Base-by-base conservation (phyloP, 163 green algal genomes). In the Prototheca wickerhamii region DNA sequence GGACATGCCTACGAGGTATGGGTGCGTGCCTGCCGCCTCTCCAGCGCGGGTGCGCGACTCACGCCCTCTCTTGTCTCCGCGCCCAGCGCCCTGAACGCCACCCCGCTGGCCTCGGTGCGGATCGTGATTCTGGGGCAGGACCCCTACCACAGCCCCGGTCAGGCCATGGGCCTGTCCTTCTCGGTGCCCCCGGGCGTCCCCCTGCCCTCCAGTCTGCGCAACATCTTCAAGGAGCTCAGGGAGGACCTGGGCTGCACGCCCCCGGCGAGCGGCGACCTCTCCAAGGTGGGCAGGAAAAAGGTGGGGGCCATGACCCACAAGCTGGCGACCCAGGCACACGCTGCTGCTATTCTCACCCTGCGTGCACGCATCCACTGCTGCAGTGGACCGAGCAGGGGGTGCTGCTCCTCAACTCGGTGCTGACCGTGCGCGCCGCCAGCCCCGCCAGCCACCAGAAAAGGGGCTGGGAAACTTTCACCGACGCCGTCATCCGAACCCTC, bases 131-230 rank as follows among this genome's bases (percentile, higher is more conserved):
- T 97, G 4, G 87, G 88, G 0, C 91, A 98, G 72, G 92, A 98
- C 68, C 92, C 92, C 3, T 98, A 98, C 80, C 90, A 96, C 68
- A 79, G 79, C 49, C 51, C 75, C 0, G 85, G 84, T 5, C 78
- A 98, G 76, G 92, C 89, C n/a, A 91, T 94, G 84, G 91, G 91
- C 0, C 75, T 98, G 30, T 87, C 71, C 54, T 98, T 98, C 78
- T 88, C 78, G 60, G 86, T 90, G 67, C 88, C 86, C 17, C 58
- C 71, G 53, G 66, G 68, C 34, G 50, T 70, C 4, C 61, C 64
- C 4, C 53, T 91, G 29, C 91, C 91, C 4, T 84, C 81, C 60
- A 89, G 76, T 63, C 65, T 97, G 61, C 60, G 73, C 35, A 97
- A 96, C 73, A 95, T 97, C 35, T 95, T 90, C 80, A 91, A 89